Evolutionary conservation across 2,329 filamentous ascomycete genomes (phyloP), one percentile per base, ranked within the genome.

Genomic region (Hypoxylon sp.): DNA sequence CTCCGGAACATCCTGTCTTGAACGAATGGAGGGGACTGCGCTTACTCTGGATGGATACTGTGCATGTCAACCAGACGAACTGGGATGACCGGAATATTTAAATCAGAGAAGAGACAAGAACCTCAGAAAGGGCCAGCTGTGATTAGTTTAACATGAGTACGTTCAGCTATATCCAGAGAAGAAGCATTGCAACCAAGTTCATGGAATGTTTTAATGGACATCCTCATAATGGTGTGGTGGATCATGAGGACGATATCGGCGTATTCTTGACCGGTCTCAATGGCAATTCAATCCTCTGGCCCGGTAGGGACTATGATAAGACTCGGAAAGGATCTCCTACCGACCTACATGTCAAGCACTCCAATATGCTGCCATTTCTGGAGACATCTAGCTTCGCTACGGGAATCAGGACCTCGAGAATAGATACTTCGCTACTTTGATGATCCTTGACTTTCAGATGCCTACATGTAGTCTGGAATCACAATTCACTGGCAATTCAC

Each of bases 171-270:
- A n/a, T 37, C n/a, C 25, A 30, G 37, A 56, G 22, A 56, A 31
- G 54, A 56, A 4, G 40, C 27, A 13, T 42, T 17, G 27, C 10
- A 31, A 20, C 20, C 25, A n/a, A 33, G 8, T 8, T 10, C 13
- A 31, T 44, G 6, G 37, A 5, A 27, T 27, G 3, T 27, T n/a
- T 33, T 25, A 27, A 57, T 31, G 22, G 22, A 4, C 35, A 40
- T 11, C 25, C 25, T 20, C 10, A 42, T 13, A 48, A 22, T 31
- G 40, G 40, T 57, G n/a, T 27, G 25, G 40, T 30, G 37, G 40
- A 56, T 40, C 37, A 56, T 27, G 25, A 25, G 17, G 25, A 42
- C 53, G 27, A 40, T 56, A 40, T 44, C 37, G 27, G 53, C 25
- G 13, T 56, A 44, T 37, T 40, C 25, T 56, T 44, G 17, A 13